Conservation (phyloP, 2,329 filamentous ascomycete species). For the Cladorrhinum sp. region DNA sequence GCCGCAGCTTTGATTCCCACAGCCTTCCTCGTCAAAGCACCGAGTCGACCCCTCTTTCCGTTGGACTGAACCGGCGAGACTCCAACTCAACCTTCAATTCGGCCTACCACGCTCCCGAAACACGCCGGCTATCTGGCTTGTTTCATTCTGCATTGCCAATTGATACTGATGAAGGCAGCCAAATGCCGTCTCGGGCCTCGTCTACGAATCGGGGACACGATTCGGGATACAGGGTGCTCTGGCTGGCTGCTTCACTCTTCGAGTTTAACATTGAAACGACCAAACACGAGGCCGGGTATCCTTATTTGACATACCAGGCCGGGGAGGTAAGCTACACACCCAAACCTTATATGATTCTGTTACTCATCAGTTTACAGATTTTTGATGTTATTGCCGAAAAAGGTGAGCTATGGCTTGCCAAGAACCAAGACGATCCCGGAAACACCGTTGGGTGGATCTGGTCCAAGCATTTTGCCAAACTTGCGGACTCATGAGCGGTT, state of each 20-base stretch:
- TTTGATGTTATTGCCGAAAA: conserved; percentile 94
- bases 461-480: conserved; percentile 91
- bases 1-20: conserved; percentile 57
- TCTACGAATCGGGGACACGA: conserved; percentile 55
- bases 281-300: conserved; percentile 89
- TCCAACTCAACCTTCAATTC: conserved; percentile 56
- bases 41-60: conserved; percentile 41
- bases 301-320: conserved; percentile 91
- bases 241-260: conserved; percentile 89
- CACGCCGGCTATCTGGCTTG: conserved; percentile 66
- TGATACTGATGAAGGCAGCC: conserved; percentile 53
- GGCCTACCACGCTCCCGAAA: conserved; percentile 41
- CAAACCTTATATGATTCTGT: neutral
- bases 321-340: conserved; percentile 64
- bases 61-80: conserved; percentile 46
- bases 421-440: conserved; percentile 86
- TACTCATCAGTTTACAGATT: conserved; percentile 47
- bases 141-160: conserved; percentile 87
- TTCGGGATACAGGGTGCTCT: conserved; percentile 70
- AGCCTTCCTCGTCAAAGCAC: conserved; percentile 50
- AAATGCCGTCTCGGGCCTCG: conserved; percentile 56
- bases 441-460: conserved; percentile 93
- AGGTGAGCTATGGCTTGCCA: conserved; percentile 94
- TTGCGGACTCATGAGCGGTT: conserved; percentile 45
- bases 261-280: conserved; percentile 96